These are phyloP conservation scores for Gentiana dahurica DNA, from an alignment of 257 asterid species.

Conservation along the genomic window DNA sequence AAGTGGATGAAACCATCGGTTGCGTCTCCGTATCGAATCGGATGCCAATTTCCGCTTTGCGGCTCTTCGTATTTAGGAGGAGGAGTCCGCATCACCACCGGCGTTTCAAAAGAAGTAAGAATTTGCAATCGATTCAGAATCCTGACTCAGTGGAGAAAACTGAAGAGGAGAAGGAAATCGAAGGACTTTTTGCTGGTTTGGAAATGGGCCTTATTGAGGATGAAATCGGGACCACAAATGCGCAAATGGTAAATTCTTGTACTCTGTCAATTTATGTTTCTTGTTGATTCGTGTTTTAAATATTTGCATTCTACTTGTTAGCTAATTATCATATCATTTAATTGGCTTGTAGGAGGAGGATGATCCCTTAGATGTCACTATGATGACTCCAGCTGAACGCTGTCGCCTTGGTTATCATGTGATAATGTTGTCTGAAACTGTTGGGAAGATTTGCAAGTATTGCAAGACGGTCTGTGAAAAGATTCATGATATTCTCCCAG, in stretches of 20 bases:
- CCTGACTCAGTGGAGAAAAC: constrained; percentile 25
- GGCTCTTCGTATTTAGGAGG: too few species aligned
- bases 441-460: constrained; percentile 41
- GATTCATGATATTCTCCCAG: constrained; percentile 47
- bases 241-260: constrained; percentile 20
- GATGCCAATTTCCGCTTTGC: too few species aligned
- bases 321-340: neutral
- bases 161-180: constrained; percentile 37
- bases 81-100: too few species aligned
- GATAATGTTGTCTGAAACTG: constrained; percentile 42
- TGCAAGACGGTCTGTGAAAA: constrained; percentile 36
- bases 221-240: constrained; percentile 11
- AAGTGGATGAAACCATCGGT: too few species aligned
- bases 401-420: constrained; percentile 42
- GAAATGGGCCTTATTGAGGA: constrained; percentile 27
- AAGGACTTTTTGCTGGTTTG: constrained; percentile 33
- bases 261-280: neutral
- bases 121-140: neutral
- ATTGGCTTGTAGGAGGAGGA: constrained; percentile 11
- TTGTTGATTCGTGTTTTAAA: neutral
- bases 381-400: constrained; percentile 8
- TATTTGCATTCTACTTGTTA: neutral
- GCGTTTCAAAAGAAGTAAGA: too few species aligned
- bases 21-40: too few species aligned
- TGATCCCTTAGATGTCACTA: constrained; percentile 17